Conservation (phyloP, 2,329 filamentous ascomycete species). For the Aspergillus phoenicis region DNA sequence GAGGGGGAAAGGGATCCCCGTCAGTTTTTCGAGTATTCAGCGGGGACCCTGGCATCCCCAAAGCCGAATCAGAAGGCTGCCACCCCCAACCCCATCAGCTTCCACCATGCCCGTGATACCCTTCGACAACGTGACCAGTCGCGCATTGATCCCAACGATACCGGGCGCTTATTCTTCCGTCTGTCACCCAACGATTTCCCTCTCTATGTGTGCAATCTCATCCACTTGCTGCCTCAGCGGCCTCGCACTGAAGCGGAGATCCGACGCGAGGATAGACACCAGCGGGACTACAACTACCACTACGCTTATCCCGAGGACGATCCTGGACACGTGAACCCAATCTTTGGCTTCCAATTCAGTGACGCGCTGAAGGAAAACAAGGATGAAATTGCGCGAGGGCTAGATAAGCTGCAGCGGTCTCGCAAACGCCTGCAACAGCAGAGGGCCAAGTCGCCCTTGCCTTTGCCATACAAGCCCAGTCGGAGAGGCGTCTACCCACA, state of each 20-base stretch:
- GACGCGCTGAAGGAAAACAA: background rate
- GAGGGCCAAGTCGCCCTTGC: background rate
- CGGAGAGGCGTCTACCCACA: background rate
- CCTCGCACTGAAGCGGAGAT: slow-evolving; percentile 2
- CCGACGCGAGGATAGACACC: slow-evolving; percentile 2
- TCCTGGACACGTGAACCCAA: background rate
- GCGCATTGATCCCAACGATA: background rate
- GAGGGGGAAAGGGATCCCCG: background rate
- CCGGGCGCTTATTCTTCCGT: slow-evolving; percentile 3
- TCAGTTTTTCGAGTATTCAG: background rate
- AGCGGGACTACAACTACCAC: background rate
- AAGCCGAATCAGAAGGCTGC: background rate
- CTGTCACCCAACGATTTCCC: slow-evolving; percentile 4
- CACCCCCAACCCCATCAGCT: background rate
- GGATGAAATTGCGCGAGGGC: slow-evolving; percentile 6
- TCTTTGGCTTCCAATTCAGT: slow-evolving; percentile 3
- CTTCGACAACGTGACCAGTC: background rate
- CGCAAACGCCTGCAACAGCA: background rate
- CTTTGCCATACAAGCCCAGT: background rate
- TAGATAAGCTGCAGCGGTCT: background rate
- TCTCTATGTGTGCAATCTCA: slow-evolving; percentile 1
- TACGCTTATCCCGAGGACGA: slow-evolving; percentile 1
- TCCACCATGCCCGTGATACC: background rate
- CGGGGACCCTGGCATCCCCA: background rate
- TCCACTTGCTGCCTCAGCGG: slow-evolving; percentile 2